A percentile compares a stretch with the other conserved stretches of the same genome.
Evolutionary conservation across 2,329 filamentous ascomycete genomes (phyloP).

Genomic region (Dothidotthia symphoricarpi): DNA sequence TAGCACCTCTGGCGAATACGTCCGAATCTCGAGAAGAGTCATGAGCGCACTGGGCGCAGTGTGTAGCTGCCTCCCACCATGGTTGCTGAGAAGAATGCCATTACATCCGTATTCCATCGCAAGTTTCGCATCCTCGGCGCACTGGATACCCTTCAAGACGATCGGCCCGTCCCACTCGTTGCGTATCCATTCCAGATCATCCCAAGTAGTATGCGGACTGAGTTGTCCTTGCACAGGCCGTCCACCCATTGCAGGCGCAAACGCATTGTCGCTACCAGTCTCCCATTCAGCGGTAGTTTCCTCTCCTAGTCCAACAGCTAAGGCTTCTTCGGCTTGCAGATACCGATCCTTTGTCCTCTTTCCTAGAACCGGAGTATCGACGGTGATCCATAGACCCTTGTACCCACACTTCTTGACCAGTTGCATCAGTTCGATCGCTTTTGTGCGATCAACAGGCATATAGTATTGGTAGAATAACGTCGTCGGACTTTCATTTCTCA

Average conservation of each 20-base stretch:
- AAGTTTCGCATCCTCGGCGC: conserved; percentile 47
- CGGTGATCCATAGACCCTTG: conserved; percentile 40
- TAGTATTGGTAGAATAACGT: conserved; percentile 39
- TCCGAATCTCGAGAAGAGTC: conserved; percentile 41
- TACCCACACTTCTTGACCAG: conserved; percentile 34
- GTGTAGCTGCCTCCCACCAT: conserved; percentile 55
- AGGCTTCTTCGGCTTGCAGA: conserved; percentile 49
- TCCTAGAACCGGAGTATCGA: conserved; percentile 37
- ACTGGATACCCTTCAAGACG: conserved; percentile 48
- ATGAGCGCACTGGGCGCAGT: conserved; percentile 40
- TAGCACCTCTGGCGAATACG: conserved; percentile 38
- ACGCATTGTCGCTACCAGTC: conserved; percentile 54
- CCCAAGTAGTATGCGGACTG: conserved; percentile 51
- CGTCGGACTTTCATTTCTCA: conserved; percentile 29
- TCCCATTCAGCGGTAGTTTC: conserved; percentile 52
- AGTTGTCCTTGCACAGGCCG: conserved; percentile 32
- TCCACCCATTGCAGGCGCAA: conserved; percentile 57
- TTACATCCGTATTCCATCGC: conserved; percentile 47
- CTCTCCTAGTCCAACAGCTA: conserved; percentile 53
- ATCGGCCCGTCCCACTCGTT: conserved; percentile 44
- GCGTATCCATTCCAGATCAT: conserved; percentile 48
- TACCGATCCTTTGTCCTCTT: conserved; percentile 38
- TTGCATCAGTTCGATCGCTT: conserved; percentile 34
- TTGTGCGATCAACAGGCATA: conserved; percentile 34
- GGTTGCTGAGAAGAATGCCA: conserved; percentile 53